Conservation (phyloP, 116 monocot genomes). For the Dioscorea cayenensis region DNA sequence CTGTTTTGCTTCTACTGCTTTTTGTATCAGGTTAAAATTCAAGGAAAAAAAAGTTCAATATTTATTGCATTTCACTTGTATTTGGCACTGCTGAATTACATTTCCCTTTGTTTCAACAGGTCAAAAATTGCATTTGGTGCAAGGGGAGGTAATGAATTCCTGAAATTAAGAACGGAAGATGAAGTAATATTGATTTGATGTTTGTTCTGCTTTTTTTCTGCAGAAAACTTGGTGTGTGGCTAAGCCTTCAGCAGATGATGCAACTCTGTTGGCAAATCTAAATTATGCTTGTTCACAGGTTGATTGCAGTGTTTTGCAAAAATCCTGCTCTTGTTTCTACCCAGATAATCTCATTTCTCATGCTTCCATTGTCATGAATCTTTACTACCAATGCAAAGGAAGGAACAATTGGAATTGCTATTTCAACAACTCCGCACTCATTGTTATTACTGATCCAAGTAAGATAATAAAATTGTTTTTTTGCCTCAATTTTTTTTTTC, state of each 20-base stretch:
- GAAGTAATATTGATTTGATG: conserved; percentile 8
- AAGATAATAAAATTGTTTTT: background rate
- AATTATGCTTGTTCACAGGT: conserved; percentile 53
- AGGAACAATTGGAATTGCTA: conserved; percentile 59
- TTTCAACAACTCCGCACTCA: conserved; percentile 47
- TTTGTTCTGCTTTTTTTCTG: background rate
- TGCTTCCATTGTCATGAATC: conserved; percentile 66
- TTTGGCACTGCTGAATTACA: background rate
- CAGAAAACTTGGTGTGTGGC: conserved; percentile 69
- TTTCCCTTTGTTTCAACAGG: background rate
- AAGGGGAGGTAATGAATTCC: conserved; percentile 3
- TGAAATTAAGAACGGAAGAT: background rate
- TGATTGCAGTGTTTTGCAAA: conserved; percentile 34
- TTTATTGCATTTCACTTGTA: background rate
- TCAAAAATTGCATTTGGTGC: background rate
- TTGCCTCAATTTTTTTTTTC: background rate
- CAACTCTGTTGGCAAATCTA: conserved; percentile 35
- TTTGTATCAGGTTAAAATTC: background rate
- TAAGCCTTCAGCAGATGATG: conserved; percentile 48
- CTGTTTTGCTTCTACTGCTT: background rate
- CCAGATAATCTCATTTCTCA: conserved; percentile 45
- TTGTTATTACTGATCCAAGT: conserved; percentile 50
- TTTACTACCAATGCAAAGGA: conserved; percentile 49
- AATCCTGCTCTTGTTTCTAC: conserved; percentile 26
- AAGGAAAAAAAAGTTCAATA: too few species aligned